phyloP scores from a whole-genome alignment of 1,284 basidiomycete genomes.

The Volvariella surrecta region DNA sequence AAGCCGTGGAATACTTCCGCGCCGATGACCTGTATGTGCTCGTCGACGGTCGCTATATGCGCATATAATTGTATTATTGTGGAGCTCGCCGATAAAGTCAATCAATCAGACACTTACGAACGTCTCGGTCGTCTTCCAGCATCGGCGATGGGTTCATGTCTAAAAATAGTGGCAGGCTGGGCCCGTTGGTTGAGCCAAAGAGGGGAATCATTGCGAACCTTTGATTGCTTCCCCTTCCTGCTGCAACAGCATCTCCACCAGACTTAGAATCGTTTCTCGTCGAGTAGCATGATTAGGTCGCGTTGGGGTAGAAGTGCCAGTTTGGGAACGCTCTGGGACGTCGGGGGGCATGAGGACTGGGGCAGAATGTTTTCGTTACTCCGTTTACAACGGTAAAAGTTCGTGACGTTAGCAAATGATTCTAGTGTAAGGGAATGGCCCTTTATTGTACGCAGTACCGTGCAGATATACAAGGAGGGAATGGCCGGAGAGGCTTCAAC shows the following conservation, averaged over 20 bases:
- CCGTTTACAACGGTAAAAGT: too few relatives aligned
- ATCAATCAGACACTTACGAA: conserved; percentile 39
- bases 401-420: too few relatives aligned
- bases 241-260: conserved; percentile 59
- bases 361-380: too few relatives aligned
- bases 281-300: conserved; percentile 20
- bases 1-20: conserved; percentile 56
- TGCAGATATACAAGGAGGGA: too few relatives aligned
- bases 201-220: conserved; percentile 28
- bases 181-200: not conserved
- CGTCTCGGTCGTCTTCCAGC: conserved; percentile 54
- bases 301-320: not conserved
- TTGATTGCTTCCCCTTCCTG: conserved; percentile 32
- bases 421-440: too few relatives aligned
- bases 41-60: conserved; percentile 53
- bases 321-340: not conserved
- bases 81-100: not conserved
- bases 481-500: too few relatives aligned
- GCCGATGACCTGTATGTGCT: conserved; percentile 54
- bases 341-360: conserved; percentile 4
- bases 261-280: conserved; percentile 53
- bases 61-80: conserved; percentile 1
- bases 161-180: not conserved
- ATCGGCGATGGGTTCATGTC: conserved; percentile 29
- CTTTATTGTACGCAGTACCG: too few relatives aligned